Base-by-base conservation (phyloP, 306 rosid genomes). In the Trifolium dubium region DNA sequence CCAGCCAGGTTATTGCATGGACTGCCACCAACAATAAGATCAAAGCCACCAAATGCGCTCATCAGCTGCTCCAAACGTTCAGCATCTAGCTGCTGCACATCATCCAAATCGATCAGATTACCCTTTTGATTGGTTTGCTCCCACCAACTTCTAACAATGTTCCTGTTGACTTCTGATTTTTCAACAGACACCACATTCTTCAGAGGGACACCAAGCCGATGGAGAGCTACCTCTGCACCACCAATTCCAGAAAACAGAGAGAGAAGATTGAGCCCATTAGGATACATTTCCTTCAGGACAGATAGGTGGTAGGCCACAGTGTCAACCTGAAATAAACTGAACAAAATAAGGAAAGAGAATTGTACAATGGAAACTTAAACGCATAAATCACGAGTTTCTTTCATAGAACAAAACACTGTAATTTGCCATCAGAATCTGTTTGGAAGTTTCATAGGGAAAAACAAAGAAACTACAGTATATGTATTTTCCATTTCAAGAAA, bases 171-270 rank as follows among this genome's bases (percentile, higher is more conserved):
- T 23, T 83, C 90, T 2, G 96, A 89, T 19, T 76, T 90, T 67
- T 94, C 99, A 7, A 94, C 96, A 0, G 97, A 87, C 43, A 94
- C 97, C 0, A 94, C 99, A 28, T 82, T 94, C 84, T 78, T 92
- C 0, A 92, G 88, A 37, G 84, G 92, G 78, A 94, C 18, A 7
- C 96, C 93, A 1, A 94, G 96, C 59, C 96, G 80, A 75, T 94
- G 97, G 43, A 94, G 96, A 13, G 99, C 96, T 47, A 94, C 96
- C 79, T 94, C 99, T 0, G 96, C 98, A 43, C 99, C 99, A 4
- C 99, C 99, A 2, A 92, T 94, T 41, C 99, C 99, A 17, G 99
- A 87, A 82, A 94, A 94, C 17, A 94, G 96, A 50, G 99, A 92
- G 14, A 95, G 99, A 31, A 94, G 79, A 66, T 94, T 94, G 81